These are phyloP conservation scores for Mycena filopes DNA, from an alignment of 768 basidiomycete species.

Conservation along the genomic window DNA sequence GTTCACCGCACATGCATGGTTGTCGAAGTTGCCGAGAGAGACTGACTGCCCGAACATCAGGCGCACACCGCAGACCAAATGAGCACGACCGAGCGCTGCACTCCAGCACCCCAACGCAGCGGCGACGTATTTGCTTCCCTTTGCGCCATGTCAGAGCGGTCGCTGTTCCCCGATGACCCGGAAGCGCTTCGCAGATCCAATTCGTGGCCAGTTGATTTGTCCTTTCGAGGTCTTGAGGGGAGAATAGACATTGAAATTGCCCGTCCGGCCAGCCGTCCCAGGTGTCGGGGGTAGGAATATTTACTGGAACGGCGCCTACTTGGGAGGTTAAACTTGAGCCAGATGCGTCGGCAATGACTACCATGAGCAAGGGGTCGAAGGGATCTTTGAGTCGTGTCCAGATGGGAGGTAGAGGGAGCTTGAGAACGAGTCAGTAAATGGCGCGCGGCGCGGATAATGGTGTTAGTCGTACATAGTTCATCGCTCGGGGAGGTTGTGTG, in stretches of 20 bases:
- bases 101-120: constrained; percentile 4
- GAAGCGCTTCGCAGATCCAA: neutral
- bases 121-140: constrained; percentile 4
- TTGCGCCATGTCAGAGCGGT: neutral
- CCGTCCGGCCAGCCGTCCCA: constrained; percentile 21
- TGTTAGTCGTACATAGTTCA: neutral
- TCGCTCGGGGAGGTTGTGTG: too few relatives aligned
- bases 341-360: neutral
- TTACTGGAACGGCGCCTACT: neutral
- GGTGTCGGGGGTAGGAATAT: neutral
- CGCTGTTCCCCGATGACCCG: neutral
- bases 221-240: neutral
- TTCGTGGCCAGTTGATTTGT: neutral
- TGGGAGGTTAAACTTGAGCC: neutral
- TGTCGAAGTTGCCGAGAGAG: constrained; percentile 7
- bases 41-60: neutral
- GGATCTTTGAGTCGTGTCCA: too few relatives aligned
- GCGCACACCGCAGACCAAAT: neutral
- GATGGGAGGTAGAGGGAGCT: too few relatives aligned
- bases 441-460: neutral
- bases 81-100: constrained; percentile 5
- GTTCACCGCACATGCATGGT: constrained; percentile 4
- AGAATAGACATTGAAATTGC: neutral
- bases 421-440: too few relatives aligned
- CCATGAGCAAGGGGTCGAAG: neutral